A percentile compares a stretch with the other conserved stretches of the same genome.
phyloP scores from a whole-genome alignment of 306 rosid species.

The Astragalus membranaceus region DNA sequence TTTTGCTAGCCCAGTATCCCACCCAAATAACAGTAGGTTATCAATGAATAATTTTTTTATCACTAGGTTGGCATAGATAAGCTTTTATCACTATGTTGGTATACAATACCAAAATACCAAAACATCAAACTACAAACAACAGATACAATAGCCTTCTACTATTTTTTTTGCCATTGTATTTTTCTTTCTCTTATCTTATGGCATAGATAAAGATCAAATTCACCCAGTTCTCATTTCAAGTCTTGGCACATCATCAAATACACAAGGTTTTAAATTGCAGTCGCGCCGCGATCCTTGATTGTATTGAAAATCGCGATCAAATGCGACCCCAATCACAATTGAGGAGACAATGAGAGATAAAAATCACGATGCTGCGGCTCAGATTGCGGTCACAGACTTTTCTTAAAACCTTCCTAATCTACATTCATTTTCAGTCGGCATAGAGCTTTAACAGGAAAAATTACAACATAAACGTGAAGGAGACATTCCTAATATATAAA shows the following conservation, averaged over 20 bases:
- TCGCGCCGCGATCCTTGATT: no score
- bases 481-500: background rate
- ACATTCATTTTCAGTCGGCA: background rate
- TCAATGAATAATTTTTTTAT: background rate
- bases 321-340: no score
- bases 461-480: background rate
- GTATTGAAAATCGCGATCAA: no score
- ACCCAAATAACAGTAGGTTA: background rate
- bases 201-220: background rate
- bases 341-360: no score
- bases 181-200: background rate
- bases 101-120: background rate
- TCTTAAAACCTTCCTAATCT: background rate
- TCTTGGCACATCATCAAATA: background rate
- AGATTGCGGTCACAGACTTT: no score
- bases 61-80: background rate
- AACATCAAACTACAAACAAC: background rate
- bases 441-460: background rate
- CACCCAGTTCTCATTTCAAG: constrained; percentile 10
- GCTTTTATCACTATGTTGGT: background rate
- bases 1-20: background rate
- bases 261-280: background rate
- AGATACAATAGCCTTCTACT: background rate
- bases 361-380: no score
- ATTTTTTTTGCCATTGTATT: background rate